Percentiles rank a stretch among this genome's conserved stretches.
Conservation (phyloP, 306 rosid genomes). For the Glycyrrhiza uralensis region DNA sequence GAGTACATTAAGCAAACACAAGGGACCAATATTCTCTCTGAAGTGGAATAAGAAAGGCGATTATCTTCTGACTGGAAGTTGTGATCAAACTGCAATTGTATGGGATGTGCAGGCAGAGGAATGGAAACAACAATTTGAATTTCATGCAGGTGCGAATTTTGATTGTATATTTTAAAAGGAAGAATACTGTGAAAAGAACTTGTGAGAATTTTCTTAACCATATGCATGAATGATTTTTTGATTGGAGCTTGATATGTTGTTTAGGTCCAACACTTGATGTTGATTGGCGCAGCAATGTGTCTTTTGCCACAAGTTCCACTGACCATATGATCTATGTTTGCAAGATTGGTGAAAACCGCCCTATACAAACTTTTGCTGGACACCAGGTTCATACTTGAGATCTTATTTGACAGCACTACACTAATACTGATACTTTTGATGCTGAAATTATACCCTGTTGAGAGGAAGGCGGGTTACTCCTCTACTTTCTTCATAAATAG, state of each 20-base stretch:
- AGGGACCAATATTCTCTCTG: slow-evolving; percentile 87
- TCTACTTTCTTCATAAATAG: not conserved
- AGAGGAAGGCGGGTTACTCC: not conserved
- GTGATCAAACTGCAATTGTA: slow-evolving; percentile 91
- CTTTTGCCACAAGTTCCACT: slow-evolving; percentile 91
- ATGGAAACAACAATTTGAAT: slow-evolving; percentile 90
- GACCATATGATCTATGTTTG: slow-evolving; percentile 85
- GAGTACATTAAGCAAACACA: slow-evolving; percentile 82
- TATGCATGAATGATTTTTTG: not conserved
- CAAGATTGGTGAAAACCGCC: slow-evolving; percentile 82
- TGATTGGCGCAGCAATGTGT: slow-evolving; percentile 89
- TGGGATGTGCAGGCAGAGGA: slow-evolving; percentile 93
- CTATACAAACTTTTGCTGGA: slow-evolving; percentile 77
- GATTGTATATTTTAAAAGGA: slow-evolving; percentile 2
- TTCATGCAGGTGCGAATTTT: slow-evolving; percentile 66
- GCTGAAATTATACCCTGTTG: not conserved
- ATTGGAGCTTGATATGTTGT: slow-evolving; percentile 30
- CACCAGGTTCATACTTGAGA: slow-evolving; percentile 62
- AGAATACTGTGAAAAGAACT: not conserved
- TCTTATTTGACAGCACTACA: not conserved
- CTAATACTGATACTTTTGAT: not conserved
- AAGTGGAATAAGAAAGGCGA: slow-evolving; percentile 98
- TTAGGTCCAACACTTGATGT: slow-evolving; percentile 95
- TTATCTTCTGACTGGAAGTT: slow-evolving; percentile 93
- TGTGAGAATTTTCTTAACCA: slow-evolving; percentile 9